These are phyloP conservation scores for Cudoniella acicularis DNA, from an alignment of 495 filamentous ascomycete species.

Conservation along the genomic window DNA sequence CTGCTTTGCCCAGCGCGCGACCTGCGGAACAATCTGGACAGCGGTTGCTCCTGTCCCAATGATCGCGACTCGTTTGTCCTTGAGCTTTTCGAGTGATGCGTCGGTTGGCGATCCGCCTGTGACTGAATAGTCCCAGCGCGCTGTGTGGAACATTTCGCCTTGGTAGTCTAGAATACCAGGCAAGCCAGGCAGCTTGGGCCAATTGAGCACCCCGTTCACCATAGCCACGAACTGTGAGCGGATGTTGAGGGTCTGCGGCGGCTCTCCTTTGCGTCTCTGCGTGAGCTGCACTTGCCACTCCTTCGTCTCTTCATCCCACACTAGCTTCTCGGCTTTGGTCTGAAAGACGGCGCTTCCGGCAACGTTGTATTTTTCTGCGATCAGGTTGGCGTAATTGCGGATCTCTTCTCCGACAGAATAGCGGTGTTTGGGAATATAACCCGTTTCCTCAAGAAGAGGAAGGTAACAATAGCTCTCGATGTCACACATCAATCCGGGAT, in stretches of 20 bases:
- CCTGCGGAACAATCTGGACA: slow-evolving; percentile 46
- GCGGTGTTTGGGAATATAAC: slow-evolving; percentile 23
- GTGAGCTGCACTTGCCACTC: slow-evolving; percentile 39
- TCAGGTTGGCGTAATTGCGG: slow-evolving; percentile 36
- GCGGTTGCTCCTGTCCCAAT: slow-evolving; percentile 55
- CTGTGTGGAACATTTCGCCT: slow-evolving; percentile 49
- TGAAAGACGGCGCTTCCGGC: slow-evolving; percentile 44
- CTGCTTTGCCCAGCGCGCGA: slow-evolving; percentile 47
- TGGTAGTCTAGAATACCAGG: slow-evolving; percentile 40
- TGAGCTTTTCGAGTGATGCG: slow-evolving; percentile 38
- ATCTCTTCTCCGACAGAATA: slow-evolving; percentile 34
- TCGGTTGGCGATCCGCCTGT: slow-evolving; percentile 50
- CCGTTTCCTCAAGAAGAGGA: slow-evolving; percentile 23
- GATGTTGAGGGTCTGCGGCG: no score
- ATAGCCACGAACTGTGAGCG: slow-evolving; percentile 35
- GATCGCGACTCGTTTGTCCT: slow-evolving; percentile 48
- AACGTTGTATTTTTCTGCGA: slow-evolving; percentile 41
- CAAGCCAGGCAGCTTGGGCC: slow-evolving; percentile 42
- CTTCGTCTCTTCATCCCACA: slow-evolving; percentile 41
- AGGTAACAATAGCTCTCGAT: slow-evolving; percentile 46
- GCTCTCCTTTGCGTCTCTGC: slow-evolving; percentile 30
- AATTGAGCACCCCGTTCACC: slow-evolving; percentile 37
- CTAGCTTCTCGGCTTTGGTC: slow-evolving; percentile 29
- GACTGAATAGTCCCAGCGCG: slow-evolving; percentile 48
- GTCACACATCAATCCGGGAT: slow-evolving; percentile 49